Evolutionary conservation across 164 flowering plant species (phyloP).

Genomic region (Tetracentron sinense): DNA sequence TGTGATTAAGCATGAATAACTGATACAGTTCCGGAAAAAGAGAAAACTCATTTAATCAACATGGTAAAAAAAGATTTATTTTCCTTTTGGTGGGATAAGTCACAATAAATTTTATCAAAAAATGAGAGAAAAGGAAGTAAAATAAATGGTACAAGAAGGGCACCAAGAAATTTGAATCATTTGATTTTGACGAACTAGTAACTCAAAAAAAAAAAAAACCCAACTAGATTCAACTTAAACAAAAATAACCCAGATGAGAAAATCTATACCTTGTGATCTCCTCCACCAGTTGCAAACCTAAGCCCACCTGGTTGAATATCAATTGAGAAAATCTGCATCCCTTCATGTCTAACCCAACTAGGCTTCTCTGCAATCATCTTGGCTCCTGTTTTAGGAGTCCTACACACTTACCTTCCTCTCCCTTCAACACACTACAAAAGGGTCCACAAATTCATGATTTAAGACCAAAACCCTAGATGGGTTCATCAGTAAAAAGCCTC

Average conservation of each 20-base stretch:
- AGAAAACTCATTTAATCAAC: not conserved
- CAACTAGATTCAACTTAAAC: slow-evolving; percentile 2
- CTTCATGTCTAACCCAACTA: slow-evolving; percentile 79
- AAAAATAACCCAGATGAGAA: slow-evolving; percentile 10
- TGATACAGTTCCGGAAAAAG: too few relatives aligned
- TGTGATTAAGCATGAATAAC: not conserved
- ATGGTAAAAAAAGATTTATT: not conserved
- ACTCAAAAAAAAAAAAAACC: slow-evolving; percentile 1
- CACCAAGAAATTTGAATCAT: too few relatives aligned
- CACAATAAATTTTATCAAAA: too few relatives aligned
- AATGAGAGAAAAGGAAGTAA: too few relatives aligned
- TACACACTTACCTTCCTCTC: not conserved
- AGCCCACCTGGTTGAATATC: slow-evolving; percentile 92
- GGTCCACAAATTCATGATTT: not conserved
- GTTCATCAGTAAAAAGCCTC: not conserved
- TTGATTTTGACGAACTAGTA: not conserved
- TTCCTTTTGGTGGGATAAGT: too few relatives aligned
- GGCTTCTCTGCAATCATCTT: slow-evolving; percentile 82
- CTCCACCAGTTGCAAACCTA: slow-evolving; percentile 97
- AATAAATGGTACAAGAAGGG: too few relatives aligned
- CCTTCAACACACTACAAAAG: not conserved
- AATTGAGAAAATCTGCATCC: slow-evolving; percentile 87
- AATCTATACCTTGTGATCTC: slow-evolving; percentile 81
- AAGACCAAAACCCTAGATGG: slow-evolving; percentile 9
- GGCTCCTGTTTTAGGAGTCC: slow-evolving; percentile 6